These are phyloP conservation scores for Fistulinella cinereoalba DNA, from an alignment of 1,284 basidiomycete species.

Conservation along the genomic window DNA sequence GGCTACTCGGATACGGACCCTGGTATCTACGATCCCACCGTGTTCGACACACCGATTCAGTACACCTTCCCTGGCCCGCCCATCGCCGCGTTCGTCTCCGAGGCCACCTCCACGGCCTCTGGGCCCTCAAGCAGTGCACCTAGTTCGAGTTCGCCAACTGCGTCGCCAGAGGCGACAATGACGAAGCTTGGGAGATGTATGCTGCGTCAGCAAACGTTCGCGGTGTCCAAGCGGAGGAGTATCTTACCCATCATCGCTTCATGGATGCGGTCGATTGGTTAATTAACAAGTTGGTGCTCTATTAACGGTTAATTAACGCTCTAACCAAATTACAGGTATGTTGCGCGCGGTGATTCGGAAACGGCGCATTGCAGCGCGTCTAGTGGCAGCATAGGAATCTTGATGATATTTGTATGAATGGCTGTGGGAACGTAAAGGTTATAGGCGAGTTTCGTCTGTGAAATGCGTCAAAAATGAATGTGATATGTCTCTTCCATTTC, in stretches of 20 bases:
- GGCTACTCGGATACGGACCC: slow-evolving; percentile 62
- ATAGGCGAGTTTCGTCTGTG: no score
- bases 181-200: slow-evolving; percentile 11
- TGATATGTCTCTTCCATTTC: no score
- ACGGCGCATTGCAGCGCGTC: no score
- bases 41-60: slow-evolving; percentile 34
- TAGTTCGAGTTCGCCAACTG: slow-evolving; percentile 7
- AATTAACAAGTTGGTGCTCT: not conserved
- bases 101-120: slow-evolving; percentile 9
- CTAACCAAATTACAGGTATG: no score
- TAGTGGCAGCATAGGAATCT: no score
- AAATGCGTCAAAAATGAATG: no score
- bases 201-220: slow-evolving; percentile 23
- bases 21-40: slow-evolving; percentile 52
- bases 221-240: slow-evolving; percentile 16
- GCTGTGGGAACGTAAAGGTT: no score
- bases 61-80: slow-evolving; percentile 55
- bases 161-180: slow-evolving; percentile 9
- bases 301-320: not conserved
- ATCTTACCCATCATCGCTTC: slow-evolving; percentile 17
- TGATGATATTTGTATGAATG: no score
- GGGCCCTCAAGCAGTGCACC: slow-evolving; percentile 47
- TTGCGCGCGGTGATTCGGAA: no score
- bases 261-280: slow-evolving; percentile 25
- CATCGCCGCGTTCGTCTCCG: slow-evolving; percentile 42